Percentiles rank a stretch among this genome's conserved stretches.
phyloP scores from a whole-genome alignment of 495 filamentous ascomycete genomes.

The Cercophora newfieldiana region DNA sequence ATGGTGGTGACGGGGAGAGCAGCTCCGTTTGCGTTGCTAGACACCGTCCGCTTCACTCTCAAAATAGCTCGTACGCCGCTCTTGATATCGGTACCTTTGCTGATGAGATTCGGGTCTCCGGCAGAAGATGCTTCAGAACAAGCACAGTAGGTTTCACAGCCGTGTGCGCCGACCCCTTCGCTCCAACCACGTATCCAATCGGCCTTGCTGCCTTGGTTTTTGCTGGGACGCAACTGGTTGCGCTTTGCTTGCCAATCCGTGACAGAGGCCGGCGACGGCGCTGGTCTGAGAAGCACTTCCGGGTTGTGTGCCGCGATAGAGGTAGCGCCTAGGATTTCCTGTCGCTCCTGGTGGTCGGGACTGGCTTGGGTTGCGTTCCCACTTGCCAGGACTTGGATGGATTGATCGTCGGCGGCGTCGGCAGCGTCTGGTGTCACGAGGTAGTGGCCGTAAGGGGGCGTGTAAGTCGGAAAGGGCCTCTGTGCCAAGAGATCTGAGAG shows the following conservation, averaged over 20 bases:
- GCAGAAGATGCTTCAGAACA: slow-evolving; percentile 24
- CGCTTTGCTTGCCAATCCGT: slow-evolving; percentile 31
- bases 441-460: slow-evolving; percentile 21
- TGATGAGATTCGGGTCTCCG: background rate
- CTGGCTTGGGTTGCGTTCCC: background rate
- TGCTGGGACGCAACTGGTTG: slow-evolving; percentile 30
- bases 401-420: slow-evolving; percentile 12
- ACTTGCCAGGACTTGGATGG: slow-evolving; percentile 6
- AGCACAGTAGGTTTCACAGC: slow-evolving; percentile 30
- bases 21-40: background rate
- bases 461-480: slow-evolving; percentile 21
- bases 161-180: slow-evolving; percentile 26
- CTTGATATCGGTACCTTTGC: slow-evolving; percentile 19
- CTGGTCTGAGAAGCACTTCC: background rate
- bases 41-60: background rate
- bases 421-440: slow-evolving; percentile 9
- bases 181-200: slow-evolving; percentile 40
- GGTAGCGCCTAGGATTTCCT: background rate
- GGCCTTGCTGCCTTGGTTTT: slow-evolving; percentile 32
- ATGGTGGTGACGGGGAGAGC: background rate
- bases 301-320: background rate
- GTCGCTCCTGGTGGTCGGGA: background rate
- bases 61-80: slow-evolving; percentile 25
- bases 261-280: background rate
- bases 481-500: slow-evolving; percentile 30